Percentiles rank a stretch among this genome's conserved stretches.
phyloP scores from a whole-genome alignment of 345 rosid species.

The Dipteronia sinensis region DNA sequence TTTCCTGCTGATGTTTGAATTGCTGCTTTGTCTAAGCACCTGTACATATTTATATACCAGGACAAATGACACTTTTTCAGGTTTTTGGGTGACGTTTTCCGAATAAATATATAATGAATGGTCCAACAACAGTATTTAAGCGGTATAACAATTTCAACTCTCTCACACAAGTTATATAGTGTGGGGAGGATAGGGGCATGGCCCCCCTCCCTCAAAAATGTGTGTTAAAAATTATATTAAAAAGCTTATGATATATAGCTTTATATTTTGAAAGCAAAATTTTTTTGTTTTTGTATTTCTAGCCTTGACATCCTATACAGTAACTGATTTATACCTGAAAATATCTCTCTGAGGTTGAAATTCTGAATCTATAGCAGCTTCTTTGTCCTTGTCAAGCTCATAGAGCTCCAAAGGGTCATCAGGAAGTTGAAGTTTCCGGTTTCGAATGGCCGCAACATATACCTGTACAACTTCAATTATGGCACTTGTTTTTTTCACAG shows the following conservation, averaged over 20 bases:
- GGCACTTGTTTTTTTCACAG: conserved; percentile 39
- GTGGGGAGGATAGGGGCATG: too few species aligned
- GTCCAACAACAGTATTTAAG: too few species aligned
- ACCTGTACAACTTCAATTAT: conserved; percentile 52
- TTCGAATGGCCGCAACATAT: conserved; percentile 49
- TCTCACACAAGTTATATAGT: too few species aligned
- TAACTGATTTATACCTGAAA: conserved; percentile 34
- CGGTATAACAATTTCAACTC: too few species aligned
- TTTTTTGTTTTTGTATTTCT: too few species aligned
- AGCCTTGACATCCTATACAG: too few species aligned
- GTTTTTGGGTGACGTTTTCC: neutral
- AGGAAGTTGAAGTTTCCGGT: conserved; percentile 55
- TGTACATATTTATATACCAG: conserved; percentile 27
- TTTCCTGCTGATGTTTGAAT: conserved; percentile 28
- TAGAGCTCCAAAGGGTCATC: conserved; percentile 45
- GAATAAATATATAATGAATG: too few species aligned
- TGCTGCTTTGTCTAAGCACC: conserved; percentile 68
- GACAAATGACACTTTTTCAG: neutral
- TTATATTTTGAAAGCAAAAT: too few species aligned
- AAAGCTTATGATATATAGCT: too few species aligned
- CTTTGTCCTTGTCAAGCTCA: conserved; percentile 45
- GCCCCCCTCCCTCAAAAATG: too few species aligned
- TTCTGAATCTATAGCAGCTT: conserved; percentile 40
- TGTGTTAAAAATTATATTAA: too few species aligned
- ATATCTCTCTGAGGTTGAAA: conserved; percentile 48